A percentile compares a stretch with the other conserved stretches of the same genome.
These are phyloP conservation scores for Phascolomyces articulosus DNA, from an alignment of 371 early-diverging fungal species.

Conservation along the genomic window DNA sequence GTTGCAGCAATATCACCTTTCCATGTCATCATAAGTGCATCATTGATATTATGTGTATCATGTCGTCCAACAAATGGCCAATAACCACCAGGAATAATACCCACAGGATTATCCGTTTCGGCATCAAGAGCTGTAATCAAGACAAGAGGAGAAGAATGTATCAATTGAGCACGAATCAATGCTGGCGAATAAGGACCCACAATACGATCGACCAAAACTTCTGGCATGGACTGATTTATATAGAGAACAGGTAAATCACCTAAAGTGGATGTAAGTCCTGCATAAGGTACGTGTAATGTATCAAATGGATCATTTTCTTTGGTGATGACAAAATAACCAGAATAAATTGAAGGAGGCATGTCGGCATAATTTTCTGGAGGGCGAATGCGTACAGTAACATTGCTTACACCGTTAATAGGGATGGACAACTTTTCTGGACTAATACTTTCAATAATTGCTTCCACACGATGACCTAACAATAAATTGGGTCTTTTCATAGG, in stretches of 20 bases:
- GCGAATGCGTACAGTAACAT: slow-evolving; percentile 29
- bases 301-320: slow-evolving; percentile 14
- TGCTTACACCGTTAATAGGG: slow-evolving; percentile 23
- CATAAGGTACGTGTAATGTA: slow-evolving; percentile 40
- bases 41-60: slow-evolving; percentile 21
- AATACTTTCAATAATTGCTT: slow-evolving; percentile 31
- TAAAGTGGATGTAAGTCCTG: slow-evolving; percentile 38
- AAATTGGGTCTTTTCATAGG: slow-evolving; percentile 33
- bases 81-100: slow-evolving; percentile 42
- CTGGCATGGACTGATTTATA: slow-evolving; percentile 37
- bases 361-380: slow-evolving; percentile 22
- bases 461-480: slow-evolving; percentile 11
- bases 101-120: slow-evolving; percentile 19
- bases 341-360: slow-evolving; percentile 39
- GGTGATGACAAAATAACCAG: slow-evolving; percentile 34
- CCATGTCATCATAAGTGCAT: slow-evolving; percentile 33
- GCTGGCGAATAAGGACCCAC: slow-evolving; percentile 15
- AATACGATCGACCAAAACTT: slow-evolving; percentile 11
- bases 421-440: slow-evolving; percentile 17
- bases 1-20: slow-evolving; percentile 32
- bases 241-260: slow-evolving; percentile 32
- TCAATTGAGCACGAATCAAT: slow-evolving; percentile 27
- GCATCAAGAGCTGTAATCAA: slow-evolving; percentile 28
- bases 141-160: slow-evolving; percentile 31
- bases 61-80: slow-evolving; percentile 33